A percentile compares a stretch with the other conserved stretches of the same genome.
Evolutionary conservation across 148 eudicot genomes (phyloP).

Genomic region (Amaranthus palmeri): DNA sequence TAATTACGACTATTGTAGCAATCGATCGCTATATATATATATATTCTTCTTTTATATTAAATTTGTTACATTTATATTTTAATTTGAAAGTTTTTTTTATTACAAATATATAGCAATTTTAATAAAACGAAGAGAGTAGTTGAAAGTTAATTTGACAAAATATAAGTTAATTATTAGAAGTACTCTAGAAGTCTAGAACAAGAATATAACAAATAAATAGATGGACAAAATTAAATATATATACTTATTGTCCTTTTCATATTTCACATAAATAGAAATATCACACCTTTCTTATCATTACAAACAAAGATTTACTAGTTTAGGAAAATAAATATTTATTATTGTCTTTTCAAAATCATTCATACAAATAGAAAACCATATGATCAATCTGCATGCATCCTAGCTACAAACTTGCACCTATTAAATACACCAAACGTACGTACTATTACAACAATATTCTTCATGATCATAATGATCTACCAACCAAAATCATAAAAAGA

Average conservation of each 20-base stretch:
- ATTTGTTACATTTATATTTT: too few species aligned
- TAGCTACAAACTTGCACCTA: constrained; percentile 9
- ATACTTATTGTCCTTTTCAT: constrained; percentile 7
- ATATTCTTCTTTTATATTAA: too few species aligned
- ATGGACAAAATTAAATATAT: background rate
- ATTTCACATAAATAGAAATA: constrained; percentile 17
- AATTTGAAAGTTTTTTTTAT: too few species aligned
- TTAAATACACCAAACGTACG: background rate
- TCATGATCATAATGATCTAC: background rate
- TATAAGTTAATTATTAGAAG: too few species aligned
- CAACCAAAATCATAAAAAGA: background rate
- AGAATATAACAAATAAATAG: background rate
- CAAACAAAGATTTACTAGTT: constrained; percentile 12
- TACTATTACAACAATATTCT: constrained; percentile 4
- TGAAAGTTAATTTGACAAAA: too few species aligned
- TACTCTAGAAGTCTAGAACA: too few species aligned
- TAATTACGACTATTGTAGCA: too few species aligned
- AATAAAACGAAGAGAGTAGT: too few species aligned
- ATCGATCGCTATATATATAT: too few species aligned
- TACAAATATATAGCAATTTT: too few species aligned
- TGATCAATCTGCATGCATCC: constrained; percentile 8
- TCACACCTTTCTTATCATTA: too few species aligned
- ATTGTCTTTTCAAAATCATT: constrained; percentile 11
- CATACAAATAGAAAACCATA: constrained; percentile 2
- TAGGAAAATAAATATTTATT: constrained; percentile 16